Percentiles rank a stretch among this genome's conserved stretches.
Conservation (phyloP, 495 filamentous ascomycete genomes). For the Pseudoneurospora amorphoporcata region DNA sequence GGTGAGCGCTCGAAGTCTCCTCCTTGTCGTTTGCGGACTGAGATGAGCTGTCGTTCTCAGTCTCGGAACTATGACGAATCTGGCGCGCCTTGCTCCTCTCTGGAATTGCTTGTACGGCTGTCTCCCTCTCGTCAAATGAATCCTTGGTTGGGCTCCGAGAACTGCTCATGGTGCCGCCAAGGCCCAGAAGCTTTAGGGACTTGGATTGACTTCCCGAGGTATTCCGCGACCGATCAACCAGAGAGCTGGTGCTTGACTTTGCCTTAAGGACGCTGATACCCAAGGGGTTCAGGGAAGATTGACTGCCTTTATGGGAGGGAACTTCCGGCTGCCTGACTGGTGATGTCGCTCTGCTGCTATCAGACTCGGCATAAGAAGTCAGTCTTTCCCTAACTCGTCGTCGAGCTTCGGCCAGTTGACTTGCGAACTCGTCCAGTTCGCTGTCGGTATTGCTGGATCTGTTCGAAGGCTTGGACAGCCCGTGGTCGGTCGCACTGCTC, state of each 20-base stretch:
- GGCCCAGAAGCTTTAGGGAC: slow-evolving; percentile 57
- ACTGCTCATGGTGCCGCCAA: slow-evolving; percentile 44
- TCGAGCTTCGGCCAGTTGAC: slow-evolving; percentile 66
- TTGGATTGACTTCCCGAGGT: slow-evolving; percentile 39
- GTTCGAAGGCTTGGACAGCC: slow-evolving; percentile 17
- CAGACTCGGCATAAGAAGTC: slow-evolving; percentile 57
- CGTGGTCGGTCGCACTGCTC: slow-evolving; percentile 6
- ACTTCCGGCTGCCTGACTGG: slow-evolving; percentile 34
- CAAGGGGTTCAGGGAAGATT: slow-evolving; percentile 46
- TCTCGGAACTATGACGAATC: slow-evolving; percentile 12
- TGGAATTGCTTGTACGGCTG: slow-evolving; percentile 22
- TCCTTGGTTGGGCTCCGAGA: slow-evolving; percentile 38
- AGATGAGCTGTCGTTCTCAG: slow-evolving; percentile 9
- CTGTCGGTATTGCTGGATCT: slow-evolving; percentile 29
- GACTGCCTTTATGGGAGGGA: slow-evolving; percentile 33
- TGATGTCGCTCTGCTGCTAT: slow-evolving; percentile 44
- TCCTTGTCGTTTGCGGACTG: slow-evolving; percentile 14
- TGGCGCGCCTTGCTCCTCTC: slow-evolving; percentile 32
- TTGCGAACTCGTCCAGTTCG: slow-evolving; percentile 69
- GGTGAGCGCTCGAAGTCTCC: slow-evolving; percentile 24
- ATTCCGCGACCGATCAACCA: slow-evolving; percentile 36
- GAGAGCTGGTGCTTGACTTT: slow-evolving; percentile 53
- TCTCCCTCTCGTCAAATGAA: slow-evolving; percentile 19
- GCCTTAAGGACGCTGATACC: slow-evolving; percentile 56
- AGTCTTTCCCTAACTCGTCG: slow-evolving; percentile 74